Percentiles rank a stretch among this genome's conserved stretches.
phyloP scores from a whole-genome alignment of 208 protist species.

The Wallacemonas sp. region DNA sequence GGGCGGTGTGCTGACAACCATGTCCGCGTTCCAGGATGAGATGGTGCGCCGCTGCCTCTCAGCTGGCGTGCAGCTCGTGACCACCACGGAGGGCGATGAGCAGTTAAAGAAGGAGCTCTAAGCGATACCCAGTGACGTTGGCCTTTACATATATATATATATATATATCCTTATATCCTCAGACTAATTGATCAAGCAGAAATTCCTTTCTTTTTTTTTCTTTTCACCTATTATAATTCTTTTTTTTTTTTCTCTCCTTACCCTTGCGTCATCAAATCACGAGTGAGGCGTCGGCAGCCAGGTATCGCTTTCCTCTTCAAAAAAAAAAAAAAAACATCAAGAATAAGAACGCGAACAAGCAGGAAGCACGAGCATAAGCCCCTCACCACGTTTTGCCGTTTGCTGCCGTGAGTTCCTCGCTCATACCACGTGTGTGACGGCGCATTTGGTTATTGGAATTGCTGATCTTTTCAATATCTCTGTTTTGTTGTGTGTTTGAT shows the following conservation, averaged over 20 bases:
- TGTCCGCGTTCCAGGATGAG: constrained; percentile 61
- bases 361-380: too few relatives aligned
- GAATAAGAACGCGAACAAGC: too few relatives aligned
- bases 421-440: too few relatives aligned
- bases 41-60: constrained; percentile 39
- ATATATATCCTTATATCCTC: too few relatives aligned
- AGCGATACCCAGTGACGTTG: too few relatives aligned
- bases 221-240: constrained; percentile 13
- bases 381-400: too few relatives aligned
- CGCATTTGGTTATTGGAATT: too few relatives aligned
- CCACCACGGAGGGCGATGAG: not conserved
- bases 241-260: constrained; percentile 1
- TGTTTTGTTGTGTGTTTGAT: not conserved
- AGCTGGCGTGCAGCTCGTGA: constrained; percentile 33
- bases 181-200: constrained; percentile 11
- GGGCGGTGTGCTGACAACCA: constrained; percentile 68
- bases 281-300: too few relatives aligned
- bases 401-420: too few relatives aligned
- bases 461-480: too few relatives aligned
- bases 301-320: too few relatives aligned
- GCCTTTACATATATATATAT: not conserved
- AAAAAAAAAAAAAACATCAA: too few relatives aligned
- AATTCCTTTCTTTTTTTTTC: constrained; percentile 16
- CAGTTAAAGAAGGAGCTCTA: not conserved
- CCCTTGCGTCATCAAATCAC: not conserved